Evolutionary conservation across 495 filamentous ascomycete species (phyloP).

Genomic region (Diplogelasinospora grovesii): DNA sequence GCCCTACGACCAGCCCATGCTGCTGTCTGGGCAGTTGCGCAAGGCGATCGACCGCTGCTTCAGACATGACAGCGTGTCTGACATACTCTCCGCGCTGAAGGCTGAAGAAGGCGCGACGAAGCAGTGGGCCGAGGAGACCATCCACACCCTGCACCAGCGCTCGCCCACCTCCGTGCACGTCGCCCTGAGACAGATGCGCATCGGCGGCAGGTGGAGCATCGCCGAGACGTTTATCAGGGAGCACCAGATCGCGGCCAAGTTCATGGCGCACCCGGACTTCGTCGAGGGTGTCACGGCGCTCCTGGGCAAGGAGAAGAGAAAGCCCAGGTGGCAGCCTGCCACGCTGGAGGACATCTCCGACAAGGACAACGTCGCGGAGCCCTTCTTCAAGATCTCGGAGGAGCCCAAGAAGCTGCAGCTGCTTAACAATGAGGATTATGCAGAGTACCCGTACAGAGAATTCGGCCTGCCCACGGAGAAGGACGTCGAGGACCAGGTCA

Average conservation of each 20-base stretch:
- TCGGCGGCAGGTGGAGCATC: slow-evolving; percentile 70
- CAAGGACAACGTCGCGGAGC: slow-evolving; percentile 44
- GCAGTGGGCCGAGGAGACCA: slow-evolving; percentile 69
- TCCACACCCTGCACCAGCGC: slow-evolving; percentile 61
- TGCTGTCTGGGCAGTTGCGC: slow-evolving; percentile 57
- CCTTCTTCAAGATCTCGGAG: slow-evolving; percentile 51
- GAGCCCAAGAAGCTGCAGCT: slow-evolving; percentile 43
- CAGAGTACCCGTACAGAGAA: slow-evolving; percentile 56
- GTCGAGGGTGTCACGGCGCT: slow-evolving; percentile 73
- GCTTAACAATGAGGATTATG: slow-evolving; percentile 43
- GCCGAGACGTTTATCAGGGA: slow-evolving; percentile 76
- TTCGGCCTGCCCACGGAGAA: slow-evolving; percentile 41
- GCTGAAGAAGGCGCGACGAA: slow-evolving; percentile 44
- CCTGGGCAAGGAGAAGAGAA: slow-evolving; percentile 60
- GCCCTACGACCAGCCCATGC: slow-evolving; percentile 60
- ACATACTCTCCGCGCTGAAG: slow-evolving; percentile 63
- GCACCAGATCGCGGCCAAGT: slow-evolving; percentile 66
- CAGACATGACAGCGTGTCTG: slow-evolving; percentile 53
- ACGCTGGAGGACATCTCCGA: slow-evolving; percentile 53
- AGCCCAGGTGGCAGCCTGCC: slow-evolving; percentile 65
- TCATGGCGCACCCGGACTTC: slow-evolving; percentile 88
- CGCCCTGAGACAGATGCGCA: slow-evolving; percentile 68
- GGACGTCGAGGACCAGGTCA: slow-evolving; percentile 55
- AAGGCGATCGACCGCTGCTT: slow-evolving; percentile 82
- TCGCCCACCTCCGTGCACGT: slow-evolving; percentile 83